These are phyloP conservation scores for Colletotrichum lindemuthianum DNA, from an alignment of 2,329 filamentous ascomycete genomes.

Conservation along the genomic window DNA sequence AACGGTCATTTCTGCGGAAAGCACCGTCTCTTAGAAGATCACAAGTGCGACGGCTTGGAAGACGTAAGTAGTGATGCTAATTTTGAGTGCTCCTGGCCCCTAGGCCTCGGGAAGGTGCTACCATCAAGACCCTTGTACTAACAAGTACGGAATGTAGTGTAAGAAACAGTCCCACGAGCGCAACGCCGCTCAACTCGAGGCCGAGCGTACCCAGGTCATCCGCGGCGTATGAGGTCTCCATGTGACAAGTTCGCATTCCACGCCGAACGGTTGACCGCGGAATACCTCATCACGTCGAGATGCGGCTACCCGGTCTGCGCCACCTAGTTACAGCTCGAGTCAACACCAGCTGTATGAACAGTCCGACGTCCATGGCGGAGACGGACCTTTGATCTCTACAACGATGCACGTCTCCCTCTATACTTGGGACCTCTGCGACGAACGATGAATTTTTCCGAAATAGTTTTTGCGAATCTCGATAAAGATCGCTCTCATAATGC, in stretches of 20 bases:
- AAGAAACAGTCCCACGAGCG: conserved; percentile 97
- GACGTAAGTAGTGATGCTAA: conserved; percentile 68
- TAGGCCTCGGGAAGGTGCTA: conserved; percentile 51
- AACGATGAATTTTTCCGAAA: conserved; percentile 15
- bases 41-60: conserved; percentile 92
- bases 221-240: conserved; percentile 76
- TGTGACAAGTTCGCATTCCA: neutral
- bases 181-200: conserved; percentile 91
- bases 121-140: conserved; percentile 49
- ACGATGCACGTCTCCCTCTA: conserved; percentile 20
- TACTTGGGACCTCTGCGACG: conserved; percentile 27
- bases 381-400: neutral
- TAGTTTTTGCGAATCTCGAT: conserved; percentile 17
- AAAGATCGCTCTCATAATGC: conserved; percentile 21
- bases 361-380: neutral
- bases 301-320: neutral
- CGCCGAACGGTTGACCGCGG: neutral
- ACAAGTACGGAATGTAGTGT: conserved; percentile 64
- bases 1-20: conserved; percentile 93
- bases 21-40: conserved; percentile 92
- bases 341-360: neutral
- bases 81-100: conserved; percentile 47
- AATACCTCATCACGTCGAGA: conserved; percentile 13
- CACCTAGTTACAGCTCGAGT: neutral
- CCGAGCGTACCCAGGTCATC: conserved; percentile 93